Evolutionary conservation across 2,329 filamentous ascomycete species (phyloP).

Genomic region (Aspergillus unguis): DNA sequence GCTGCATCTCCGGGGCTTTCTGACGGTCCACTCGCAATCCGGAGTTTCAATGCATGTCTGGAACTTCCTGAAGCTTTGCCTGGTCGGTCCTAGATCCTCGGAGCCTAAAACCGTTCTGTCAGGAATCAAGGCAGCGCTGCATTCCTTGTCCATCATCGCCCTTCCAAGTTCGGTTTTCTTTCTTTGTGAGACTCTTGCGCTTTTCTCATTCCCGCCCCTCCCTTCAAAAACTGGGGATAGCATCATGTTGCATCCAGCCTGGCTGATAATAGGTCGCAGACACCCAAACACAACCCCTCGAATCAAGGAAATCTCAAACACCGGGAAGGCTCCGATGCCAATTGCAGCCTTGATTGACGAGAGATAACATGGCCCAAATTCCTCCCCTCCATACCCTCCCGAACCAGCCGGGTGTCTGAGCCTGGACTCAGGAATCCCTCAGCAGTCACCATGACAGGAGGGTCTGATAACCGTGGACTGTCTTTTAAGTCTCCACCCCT

Average conservation of each 20-base stretch:
- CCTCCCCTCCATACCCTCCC: background rate
- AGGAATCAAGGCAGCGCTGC: constrained; percentile 12
- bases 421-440: background rate
- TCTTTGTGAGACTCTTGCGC: background rate
- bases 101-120: constrained; percentile 2
- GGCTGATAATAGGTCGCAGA: background rate
- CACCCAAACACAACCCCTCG: background rate
- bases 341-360: background rate
- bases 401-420: background rate
- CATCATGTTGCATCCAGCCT: constrained; percentile 2
- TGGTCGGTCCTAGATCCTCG: constrained; percentile 9
- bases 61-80: constrained; percentile 12
- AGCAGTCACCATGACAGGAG: constrained; percentile 8
- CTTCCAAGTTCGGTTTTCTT: constrained; percentile 10
- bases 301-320: background rate
- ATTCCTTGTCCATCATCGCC: constrained; percentile 9
- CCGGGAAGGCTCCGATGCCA: background rate
- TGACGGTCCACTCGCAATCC: constrained; percentile 16
- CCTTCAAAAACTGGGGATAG: constrained; percentile 4
- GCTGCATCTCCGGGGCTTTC: constrained; percentile 22
- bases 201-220: constrained; percentile 3
- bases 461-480: constrained; percentile 9
- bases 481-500: constrained; percentile 7
- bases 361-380: constrained; percentile 4
- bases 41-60: constrained; percentile 13